Base-by-base conservation (phyloP, 306 rosid species). In the Corylus avellana region DNA sequence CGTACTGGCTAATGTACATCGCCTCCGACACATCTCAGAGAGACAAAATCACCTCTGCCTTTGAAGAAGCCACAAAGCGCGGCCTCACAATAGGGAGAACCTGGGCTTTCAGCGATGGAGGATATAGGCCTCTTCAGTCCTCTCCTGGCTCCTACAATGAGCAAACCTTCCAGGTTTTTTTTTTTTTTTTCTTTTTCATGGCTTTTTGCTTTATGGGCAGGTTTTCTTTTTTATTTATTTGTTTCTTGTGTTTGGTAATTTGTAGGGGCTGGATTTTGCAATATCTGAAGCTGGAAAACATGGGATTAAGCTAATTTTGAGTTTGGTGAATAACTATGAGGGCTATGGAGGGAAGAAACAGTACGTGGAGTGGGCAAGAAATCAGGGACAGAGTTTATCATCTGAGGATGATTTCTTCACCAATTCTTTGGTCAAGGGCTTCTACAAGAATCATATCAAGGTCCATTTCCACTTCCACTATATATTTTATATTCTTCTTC, bases 41-140 rank as follows among this genome's bases (percentile, higher is more conserved):
- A 84, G 73, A 58, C 86, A 92, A 90, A 37, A 92, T 96, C 5
- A 73, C 97, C 3, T 89, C 94, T 29, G 79, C 92, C 4, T 91
- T 91, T 82, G 87, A 87, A 87, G 82, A 89, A 37, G 99, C 99
- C 57, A 18, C 76, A 32, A 71, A 64, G 50, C 87, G 86, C 59
- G 93, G 94, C 64, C 96, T 93, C 53, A 84, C 85, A 75, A 83
- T 96, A 0, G 93, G 85, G 18, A 91, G 99, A 78, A 87, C 97
- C 73, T 91, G 97, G 99, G 99, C 99, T 77, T 93, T 95, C 82
- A 88, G 89, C n/a, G 99, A 96, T 79, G 99, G 88, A 12, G 98
- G 93, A 11, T 83, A 86, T 67, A 78, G 72, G 20, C 90, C 99
- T 25, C 75, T 95, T 0, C 99, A 95, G 80, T 68, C 53, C 77